Conservation (phyloP, 345 rosid genomes). For the Viola odorata region DNA sequence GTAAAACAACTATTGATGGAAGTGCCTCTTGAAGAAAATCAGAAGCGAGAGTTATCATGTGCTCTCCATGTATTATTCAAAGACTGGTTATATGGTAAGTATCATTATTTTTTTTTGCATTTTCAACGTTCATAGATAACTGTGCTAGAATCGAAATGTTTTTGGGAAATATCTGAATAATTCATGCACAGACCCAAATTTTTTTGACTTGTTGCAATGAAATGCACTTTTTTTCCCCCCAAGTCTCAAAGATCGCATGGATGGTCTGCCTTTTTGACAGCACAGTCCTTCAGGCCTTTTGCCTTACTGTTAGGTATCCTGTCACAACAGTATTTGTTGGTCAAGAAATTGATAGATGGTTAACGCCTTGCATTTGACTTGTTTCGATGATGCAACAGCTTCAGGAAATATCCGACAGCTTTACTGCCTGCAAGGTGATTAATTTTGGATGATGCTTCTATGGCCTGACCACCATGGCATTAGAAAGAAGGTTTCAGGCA, state of each 20-base stretch:
- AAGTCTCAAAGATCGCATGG: too few relatives aligned
- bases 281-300: too few relatives aligned
- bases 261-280: too few relatives aligned
- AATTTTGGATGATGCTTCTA: constrained; percentile 11
- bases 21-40: constrained; percentile 75
- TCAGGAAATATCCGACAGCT: constrained; percentile 97
- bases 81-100: constrained; percentile 94
- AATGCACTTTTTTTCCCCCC: too few relatives aligned
- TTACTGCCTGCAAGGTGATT: constrained; percentile 95
- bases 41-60: constrained; percentile 74
- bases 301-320: too few relatives aligned
- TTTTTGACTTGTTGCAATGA: background rate
- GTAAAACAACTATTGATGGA: constrained; percentile 66
- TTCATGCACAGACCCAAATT: background rate
- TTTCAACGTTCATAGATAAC: background rate
- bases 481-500: constrained; percentile 5
- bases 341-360: background rate
- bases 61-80: constrained; percentile 91
- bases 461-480: constrained; percentile 10
- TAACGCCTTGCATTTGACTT: background rate
- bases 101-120: background rate
- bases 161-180: background rate
- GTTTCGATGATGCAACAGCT: constrained; percentile 41
- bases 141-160: background rate
- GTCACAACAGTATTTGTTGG: too few relatives aligned